Evolutionary conservation across 2,329 filamentous ascomycete species (phyloP), one percentile per base, ranked within the genome.

Genomic region (Clonostachys chloroleuca): DNA sequence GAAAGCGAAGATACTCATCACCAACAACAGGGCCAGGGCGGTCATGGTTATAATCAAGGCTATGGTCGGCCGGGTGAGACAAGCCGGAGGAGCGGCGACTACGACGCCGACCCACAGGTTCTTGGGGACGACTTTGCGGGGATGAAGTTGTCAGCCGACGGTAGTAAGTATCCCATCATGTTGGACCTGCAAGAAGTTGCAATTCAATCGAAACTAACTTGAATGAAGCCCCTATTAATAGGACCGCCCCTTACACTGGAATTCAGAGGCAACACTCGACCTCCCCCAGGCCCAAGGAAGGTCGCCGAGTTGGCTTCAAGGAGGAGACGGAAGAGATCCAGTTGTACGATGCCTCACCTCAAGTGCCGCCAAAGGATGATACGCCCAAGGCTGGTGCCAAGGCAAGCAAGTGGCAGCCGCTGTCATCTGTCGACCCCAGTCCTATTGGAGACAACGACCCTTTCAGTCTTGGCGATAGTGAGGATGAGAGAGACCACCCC

Each of bases 391-490:
- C 75, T 43, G 68, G 72, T 54, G 12, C 17, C 17, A 94, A 91
- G 70, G 69, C 81, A 42, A 96, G 92, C 78, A 99, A 99, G 72
- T 99, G 94, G 94, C 92, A 99, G 67, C 92, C 94, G 10, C 73
- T 99, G 56, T 90, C 92, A 12, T 79, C 86, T 0, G 83, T 96
- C 13, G 53, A 95, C 44, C 90, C 92, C 2, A 86, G 81, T 52
- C 92, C 92, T 13, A 87, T 96, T 51, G 78, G 80, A 12, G 91
- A 97, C 56, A 92, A 96, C 58, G 94, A 99, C 61, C 94, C 94
- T 0, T 99, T 99, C 70, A 96, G 91, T 59, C 78, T 99, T 13
- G 94, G 94, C 6, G 92, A 97, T 57, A 95, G 90, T 59, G 92
- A 97, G 56, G 92, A 96, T 55, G 94, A 99, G 67, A 94, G 91